Conservation (phyloP, 1,284 basidiomycete species). For the Neonothopanus nambi region DNA sequence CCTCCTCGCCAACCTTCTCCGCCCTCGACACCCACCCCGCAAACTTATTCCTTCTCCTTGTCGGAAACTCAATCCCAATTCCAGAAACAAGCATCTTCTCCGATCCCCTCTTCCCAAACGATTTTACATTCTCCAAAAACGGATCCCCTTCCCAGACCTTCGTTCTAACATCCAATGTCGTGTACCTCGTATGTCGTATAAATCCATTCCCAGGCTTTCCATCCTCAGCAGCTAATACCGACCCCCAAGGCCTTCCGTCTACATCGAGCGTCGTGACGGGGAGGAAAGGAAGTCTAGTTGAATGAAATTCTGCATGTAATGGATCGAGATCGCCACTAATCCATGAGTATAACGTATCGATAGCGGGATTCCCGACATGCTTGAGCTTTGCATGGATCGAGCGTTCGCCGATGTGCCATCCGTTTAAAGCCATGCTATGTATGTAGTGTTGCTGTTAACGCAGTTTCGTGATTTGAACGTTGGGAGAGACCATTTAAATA, state of each 20-base stretch:
- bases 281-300: constrained; percentile 44
- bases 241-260: constrained; percentile 47
- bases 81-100: constrained; percentile 48
- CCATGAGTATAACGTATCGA: constrained; percentile 26
- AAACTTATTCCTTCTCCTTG: constrained; percentile 61
- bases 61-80: constrained; percentile 60
- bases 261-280: constrained; percentile 45
- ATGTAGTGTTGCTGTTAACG: no score
- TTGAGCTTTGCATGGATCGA: constrained; percentile 38
- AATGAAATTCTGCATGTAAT: constrained; percentile 47
- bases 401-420: constrained; percentile 48
- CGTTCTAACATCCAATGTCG: constrained; percentile 42
- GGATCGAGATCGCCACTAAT: constrained; percentile 40
- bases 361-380: constrained; percentile 29
- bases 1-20: constrained; percentile 21
- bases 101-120: no score
- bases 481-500: no score
- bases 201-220: constrained; percentile 42
- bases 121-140: constrained; percentile 36
- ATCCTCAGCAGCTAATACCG: constrained; percentile 38
- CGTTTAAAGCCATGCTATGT: constrained; percentile 35
- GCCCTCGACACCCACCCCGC: constrained; percentile 47
- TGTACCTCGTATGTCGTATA: constrained; percentile 39
- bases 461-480: no score
- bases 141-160: constrained; percentile 60